Evolutionary conservation across 1,139 yeast species (phyloP).

Genomic region (Suhomyces bokatorum): DNA sequence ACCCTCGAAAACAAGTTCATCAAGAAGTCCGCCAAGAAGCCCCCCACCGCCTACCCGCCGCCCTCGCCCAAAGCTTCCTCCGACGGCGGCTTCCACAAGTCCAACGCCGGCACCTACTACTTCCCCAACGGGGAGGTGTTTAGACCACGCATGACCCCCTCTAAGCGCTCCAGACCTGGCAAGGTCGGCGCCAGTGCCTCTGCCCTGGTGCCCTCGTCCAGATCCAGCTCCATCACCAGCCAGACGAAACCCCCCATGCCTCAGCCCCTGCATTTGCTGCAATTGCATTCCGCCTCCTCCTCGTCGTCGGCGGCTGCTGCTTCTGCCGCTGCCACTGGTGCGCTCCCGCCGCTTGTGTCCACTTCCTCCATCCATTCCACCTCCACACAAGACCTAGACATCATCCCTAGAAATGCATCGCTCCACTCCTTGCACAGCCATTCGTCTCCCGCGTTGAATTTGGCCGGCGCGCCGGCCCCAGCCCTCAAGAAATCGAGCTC

Average conservation of each 20-base stretch:
- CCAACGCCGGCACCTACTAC: conserved; percentile 36
- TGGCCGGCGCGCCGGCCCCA: neutral
- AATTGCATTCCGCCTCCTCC: neutral
- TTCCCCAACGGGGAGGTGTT: conserved; percentile 61
- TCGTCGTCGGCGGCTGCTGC: no score
- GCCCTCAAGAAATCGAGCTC: conserved; percentile 11
- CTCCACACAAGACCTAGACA: conserved; percentile 8
- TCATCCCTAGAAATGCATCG: conserved; percentile 9
- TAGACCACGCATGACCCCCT: conserved; percentile 45
- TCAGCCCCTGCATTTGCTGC: neutral
- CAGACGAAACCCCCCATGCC: conserved; percentile 1
- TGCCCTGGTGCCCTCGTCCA: conserved; percentile 3
- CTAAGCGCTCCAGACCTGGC: conserved; percentile 40
- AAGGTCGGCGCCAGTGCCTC: conserved; percentile 18
- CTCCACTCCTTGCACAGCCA: conserved; percentile 8
- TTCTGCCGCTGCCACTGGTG: no score
- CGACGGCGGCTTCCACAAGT: conserved; percentile 21
- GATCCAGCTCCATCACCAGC: conserved; percentile 10
- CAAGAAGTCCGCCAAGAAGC: conserved; percentile 24
- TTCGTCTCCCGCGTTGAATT: conserved; percentile 5
- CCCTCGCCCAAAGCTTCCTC: conserved; percentile 5
- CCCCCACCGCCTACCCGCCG: neutral
- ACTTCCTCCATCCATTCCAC: conserved; percentile 6
- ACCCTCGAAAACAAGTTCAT: conserved; percentile 40
- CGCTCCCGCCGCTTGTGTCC: conserved; percentile 4